Conservation (phyloP, 805 yeast species). For the Wickerhamomyces mucosus region DNA sequence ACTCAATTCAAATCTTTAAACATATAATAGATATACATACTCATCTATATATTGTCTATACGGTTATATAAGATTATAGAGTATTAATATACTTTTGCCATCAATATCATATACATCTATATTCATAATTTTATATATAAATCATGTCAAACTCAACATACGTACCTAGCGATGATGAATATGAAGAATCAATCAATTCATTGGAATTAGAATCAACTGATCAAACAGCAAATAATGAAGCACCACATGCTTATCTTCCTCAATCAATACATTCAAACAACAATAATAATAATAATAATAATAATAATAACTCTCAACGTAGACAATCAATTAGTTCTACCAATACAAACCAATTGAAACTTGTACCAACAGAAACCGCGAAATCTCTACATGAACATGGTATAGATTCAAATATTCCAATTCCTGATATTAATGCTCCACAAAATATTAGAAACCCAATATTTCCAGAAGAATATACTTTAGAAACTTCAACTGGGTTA, state of each 20-base stretch:
- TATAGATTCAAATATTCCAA: slow-evolving; percentile 41
- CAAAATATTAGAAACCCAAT: slow-evolving; percentile 48
- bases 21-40: too few species aligned
- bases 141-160: slow-evolving; percentile 1
- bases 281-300: slow-evolving; percentile 40
- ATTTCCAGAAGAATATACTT: slow-evolving; percentile 86
- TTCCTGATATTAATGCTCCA: slow-evolving; percentile 51
- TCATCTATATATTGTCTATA: too few species aligned
- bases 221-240: slow-evolving; percentile 1
- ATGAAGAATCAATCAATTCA: slow-evolving; percentile 18
- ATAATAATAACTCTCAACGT: slow-evolving; percentile 32
- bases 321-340: slow-evolving; percentile 15
- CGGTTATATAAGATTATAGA: too few species aligned
- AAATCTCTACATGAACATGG: slow-evolving; percentile 60
- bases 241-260: slow-evolving; percentile 33
- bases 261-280: too few species aligned
- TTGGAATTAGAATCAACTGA: slow-evolving; percentile 3
- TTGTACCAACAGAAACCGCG: slow-evolving; percentile 62
- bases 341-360: slow-evolving; percentile 20
- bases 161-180: slow-evolving; percentile 8
- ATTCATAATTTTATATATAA: too few species aligned
- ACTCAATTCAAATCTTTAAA: too few species aligned
- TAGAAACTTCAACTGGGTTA: slow-evolving; percentile 83
- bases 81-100: too few species aligned
- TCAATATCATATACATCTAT: too few species aligned